These are phyloP conservation scores for Alternaria metachromatica DNA, from an alignment of 2,329 filamentous ascomycete genomes.

Conservation along the genomic window DNA sequence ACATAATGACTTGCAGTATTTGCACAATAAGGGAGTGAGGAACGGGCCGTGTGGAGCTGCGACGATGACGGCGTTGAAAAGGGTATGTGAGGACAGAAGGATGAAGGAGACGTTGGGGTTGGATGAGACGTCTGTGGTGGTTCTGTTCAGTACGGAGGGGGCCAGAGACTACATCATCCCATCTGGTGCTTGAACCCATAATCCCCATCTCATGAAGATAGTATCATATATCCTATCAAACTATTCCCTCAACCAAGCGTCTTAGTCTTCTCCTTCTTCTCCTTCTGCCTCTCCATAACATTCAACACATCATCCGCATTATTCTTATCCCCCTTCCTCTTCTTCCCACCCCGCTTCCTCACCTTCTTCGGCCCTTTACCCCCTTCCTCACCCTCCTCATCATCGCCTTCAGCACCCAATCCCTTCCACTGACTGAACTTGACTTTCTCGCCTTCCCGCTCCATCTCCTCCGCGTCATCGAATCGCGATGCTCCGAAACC, in stretches of 20 bases:
- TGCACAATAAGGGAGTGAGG: slow-evolving; percentile 56
- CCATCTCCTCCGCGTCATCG: slow-evolving; percentile 86
- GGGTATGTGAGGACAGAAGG: slow-evolving; percentile 49
- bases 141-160: slow-evolving; percentile 73
- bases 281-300: slow-evolving; percentile 69
- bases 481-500: slow-evolving; percentile 89
- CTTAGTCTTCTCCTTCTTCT: slow-evolving; percentile 45
- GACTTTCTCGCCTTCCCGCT: slow-evolving; percentile 63
- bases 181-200: neutral
- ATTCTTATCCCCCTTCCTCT: slow-evolving; percentile 79
- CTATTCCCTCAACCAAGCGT: slow-evolving; percentile 11
- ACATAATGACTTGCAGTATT: slow-evolving; percentile 63
- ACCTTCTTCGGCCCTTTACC: slow-evolving; percentile 62
- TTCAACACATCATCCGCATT: slow-evolving; percentile 80
- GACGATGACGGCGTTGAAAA: slow-evolving; percentile 63
- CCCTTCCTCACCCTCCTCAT: slow-evolving; percentile 53
- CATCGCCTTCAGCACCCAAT: slow-evolving; percentile 60
- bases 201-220: neutral
- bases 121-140: slow-evolving; percentile 61
- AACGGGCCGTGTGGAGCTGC: slow-evolving; percentile 71
- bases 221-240: neutral
- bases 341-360: slow-evolving; percentile 75
- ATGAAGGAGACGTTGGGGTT: slow-evolving; percentile 48
- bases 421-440: slow-evolving; percentile 71
- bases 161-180: slow-evolving; percentile 34